These are phyloP conservation scores for Amoeboaphelidium protococcarum DNA, from an alignment of 371 early-diverging fungal genomes.

Conservation along the genomic window DNA sequence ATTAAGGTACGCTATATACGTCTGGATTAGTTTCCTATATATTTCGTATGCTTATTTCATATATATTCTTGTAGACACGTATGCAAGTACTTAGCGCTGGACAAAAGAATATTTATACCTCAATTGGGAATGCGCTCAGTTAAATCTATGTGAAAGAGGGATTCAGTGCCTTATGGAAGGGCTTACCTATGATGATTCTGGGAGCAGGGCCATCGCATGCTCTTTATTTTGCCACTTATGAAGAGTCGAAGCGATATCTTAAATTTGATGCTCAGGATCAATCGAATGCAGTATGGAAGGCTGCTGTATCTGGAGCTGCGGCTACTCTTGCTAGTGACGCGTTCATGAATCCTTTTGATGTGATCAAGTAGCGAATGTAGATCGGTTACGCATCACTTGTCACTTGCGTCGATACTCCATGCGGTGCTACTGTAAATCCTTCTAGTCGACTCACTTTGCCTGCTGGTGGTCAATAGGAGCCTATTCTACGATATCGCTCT, in stretches of 20 bases:
- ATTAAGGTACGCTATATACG: conserved; percentile 37
- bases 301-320: not conserved
- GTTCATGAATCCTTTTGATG: conserved; percentile 13
- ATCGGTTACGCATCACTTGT: conserved; percentile 6
- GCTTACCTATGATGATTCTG: conserved; percentile 61
- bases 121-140: conserved; percentile 25
- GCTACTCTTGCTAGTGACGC: conserved; percentile 1
- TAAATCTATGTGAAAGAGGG: conserved; percentile 42
- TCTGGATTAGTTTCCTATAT: not conserved
- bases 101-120: conserved; percentile 27
- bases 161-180: conserved; percentile 52
- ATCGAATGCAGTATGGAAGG: not conserved
- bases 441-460: too few species aligned
- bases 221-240: conserved; percentile 80
- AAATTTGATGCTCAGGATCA: conserved; percentile 26
- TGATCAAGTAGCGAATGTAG: conserved; percentile 84
- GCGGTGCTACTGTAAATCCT: too few species aligned
- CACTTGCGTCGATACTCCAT: not conserved
- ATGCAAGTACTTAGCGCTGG: conserved; percentile 47
- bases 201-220: conserved; percentile 93
- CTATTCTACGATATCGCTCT: not conserved
- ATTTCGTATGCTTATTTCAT: not conserved
- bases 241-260: conserved; percentile 48
- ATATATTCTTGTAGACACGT: conserved; percentile 31
- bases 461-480: too few species aligned